Evolutionary conservation across 345 rosid genomes (phyloP).

Genomic region (Capsella bursapastoris): DNA sequence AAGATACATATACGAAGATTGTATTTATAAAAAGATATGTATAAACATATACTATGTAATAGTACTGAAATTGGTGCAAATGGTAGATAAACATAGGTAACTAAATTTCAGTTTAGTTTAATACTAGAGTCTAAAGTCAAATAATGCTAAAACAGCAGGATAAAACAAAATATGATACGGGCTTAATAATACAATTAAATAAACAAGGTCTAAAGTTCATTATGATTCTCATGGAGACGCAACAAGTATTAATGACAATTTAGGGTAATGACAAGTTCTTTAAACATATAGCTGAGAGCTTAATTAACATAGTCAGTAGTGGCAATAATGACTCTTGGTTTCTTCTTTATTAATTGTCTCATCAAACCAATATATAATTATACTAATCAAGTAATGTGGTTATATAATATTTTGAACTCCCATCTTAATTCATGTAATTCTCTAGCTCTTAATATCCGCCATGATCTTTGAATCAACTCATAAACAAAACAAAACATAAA

Average conservation of each 20-base stretch:
- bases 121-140: not conserved
- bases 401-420: not conserved
- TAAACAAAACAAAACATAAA: not conserved
- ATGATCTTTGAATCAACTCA: slow-evolving; percentile 8
- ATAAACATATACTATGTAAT: not conserved
- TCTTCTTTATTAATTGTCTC: slow-evolving; percentile 37
- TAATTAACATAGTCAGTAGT: slow-evolving; percentile 12
- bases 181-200: slow-evolving; percentile 6
- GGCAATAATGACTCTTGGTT: slow-evolving; percentile 30
- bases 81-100: not conserved
- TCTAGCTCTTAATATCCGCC: not conserved
- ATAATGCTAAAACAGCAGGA: not conserved
- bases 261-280: not conserved
- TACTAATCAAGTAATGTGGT: not conserved
- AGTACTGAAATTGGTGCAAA: not conserved
- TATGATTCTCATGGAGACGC: slow-evolving; percentile 23
- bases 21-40: not conserved
- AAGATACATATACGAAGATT: not conserved
- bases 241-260: slow-evolving; percentile 25
- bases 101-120: not conserved
- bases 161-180: slow-evolving; percentile 16
- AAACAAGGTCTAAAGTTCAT: slow-evolving; percentile 16
- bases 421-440: slow-evolving; percentile 20
- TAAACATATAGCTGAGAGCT: not conserved
- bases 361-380: not conserved